Evolutionary conservation across 768 basidiomycete species (phyloP).

Genomic region (Chiua virens): DNA sequence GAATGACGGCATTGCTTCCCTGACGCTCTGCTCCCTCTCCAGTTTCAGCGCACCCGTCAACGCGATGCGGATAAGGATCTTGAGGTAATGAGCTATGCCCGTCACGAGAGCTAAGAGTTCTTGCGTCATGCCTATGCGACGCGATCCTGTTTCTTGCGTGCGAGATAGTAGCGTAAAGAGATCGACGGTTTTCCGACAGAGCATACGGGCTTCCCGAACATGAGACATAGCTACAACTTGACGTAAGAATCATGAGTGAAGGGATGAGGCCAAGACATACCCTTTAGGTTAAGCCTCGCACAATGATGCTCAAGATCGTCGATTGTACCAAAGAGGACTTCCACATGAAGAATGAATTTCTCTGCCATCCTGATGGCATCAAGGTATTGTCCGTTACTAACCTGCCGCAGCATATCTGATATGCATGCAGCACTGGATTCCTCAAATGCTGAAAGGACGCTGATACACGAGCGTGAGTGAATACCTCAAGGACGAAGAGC

Average conservation of each 20-base stretch:
- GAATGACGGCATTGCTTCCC: slow-evolving; percentile 84
- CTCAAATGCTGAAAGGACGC: slow-evolving; percentile 95
- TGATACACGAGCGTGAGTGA: slow-evolving; percentile 31
- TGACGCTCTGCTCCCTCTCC: slow-evolving; percentile 83
- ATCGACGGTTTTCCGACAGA: slow-evolving; percentile 98
- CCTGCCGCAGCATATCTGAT: slow-evolving; percentile 96
- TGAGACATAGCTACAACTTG: slow-evolving; percentile 83
- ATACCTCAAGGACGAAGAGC: neutral
- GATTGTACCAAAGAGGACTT: slow-evolving; percentile 94
- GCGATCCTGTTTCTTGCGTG: slow-evolving; percentile 88
- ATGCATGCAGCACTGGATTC: slow-evolving; percentile 99
- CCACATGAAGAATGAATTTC: slow-evolving; percentile 97
- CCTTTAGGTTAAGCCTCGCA: slow-evolving; percentile 74
- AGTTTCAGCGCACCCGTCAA: slow-evolving; percentile 94
- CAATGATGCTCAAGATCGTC: slow-evolving; percentile 95
- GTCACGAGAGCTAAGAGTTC: slow-evolving; percentile 96
- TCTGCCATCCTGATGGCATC: slow-evolving; percentile 99
- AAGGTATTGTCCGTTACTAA: slow-evolving; percentile 94
- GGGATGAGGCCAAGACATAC: slow-evolving; percentile 44
- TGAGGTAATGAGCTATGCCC: slow-evolving; percentile 98
- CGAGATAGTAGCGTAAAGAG: slow-evolving; percentile 95
- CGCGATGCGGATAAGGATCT: slow-evolving; percentile 98
- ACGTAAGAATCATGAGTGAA: slow-evolving; percentile 11
- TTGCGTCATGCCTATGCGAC: slow-evolving; percentile 94
- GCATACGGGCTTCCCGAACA: slow-evolving; percentile 96